A percentile compares a stretch with the other conserved stretches of the same genome.
These are phyloP conservation scores for Neurospora pannonica DNA, from an alignment of 495 filamentous ascomycete genomes.

Conservation along the genomic window DNA sequence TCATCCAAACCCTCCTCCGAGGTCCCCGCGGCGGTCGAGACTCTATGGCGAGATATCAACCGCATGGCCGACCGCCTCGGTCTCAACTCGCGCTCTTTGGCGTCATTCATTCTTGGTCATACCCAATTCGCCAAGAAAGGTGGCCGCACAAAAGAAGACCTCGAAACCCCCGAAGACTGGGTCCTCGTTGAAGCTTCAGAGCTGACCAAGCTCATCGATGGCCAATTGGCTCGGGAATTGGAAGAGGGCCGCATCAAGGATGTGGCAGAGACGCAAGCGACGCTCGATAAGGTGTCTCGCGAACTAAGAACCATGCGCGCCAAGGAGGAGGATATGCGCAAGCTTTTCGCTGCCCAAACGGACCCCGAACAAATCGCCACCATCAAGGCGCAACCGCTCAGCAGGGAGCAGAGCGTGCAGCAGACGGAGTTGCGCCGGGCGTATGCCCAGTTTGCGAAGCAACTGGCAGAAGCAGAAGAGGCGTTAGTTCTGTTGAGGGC, in stretches of 20 bases:
- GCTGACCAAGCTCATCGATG: slow-evolving; percentile 46
- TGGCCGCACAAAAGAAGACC: slow-evolving; percentile 44
- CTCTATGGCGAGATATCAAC: slow-evolving; percentile 86
- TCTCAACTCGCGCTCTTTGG: slow-evolving; percentile 69
- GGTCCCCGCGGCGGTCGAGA: slow-evolving; percentile 43
- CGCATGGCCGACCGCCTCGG: slow-evolving; percentile 92
- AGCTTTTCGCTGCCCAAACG: slow-evolving; percentile 49
- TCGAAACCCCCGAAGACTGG: slow-evolving; percentile 58
- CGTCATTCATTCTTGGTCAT: slow-evolving; percentile 62
- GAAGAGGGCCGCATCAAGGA: slow-evolving; percentile 55
- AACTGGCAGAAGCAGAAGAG: slow-evolving; percentile 70
- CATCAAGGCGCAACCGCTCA: slow-evolving; percentile 61
- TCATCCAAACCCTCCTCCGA: slow-evolving; percentile 45
- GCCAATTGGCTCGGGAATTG: slow-evolving; percentile 46
- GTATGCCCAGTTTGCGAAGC: slow-evolving; percentile 58
- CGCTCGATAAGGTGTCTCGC: slow-evolving; percentile 50
- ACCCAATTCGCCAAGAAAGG: slow-evolving; percentile 37
- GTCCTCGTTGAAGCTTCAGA: slow-evolving; percentile 60
- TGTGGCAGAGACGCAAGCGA: slow-evolving; percentile 51
- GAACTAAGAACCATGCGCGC: slow-evolving; percentile 58
- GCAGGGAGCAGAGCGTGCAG: slow-evolving; percentile 67
- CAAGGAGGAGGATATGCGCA: slow-evolving; percentile 64
- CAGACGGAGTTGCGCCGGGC: slow-evolving; percentile 72
- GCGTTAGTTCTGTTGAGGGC: slow-evolving; percentile 72
- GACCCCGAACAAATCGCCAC: slow-evolving; percentile 54